A percentile compares a stretch with the other conserved stretches of the same genome.
These are phyloP conservation scores for Aspergillus sp. DNA, from an alignment of 2,329 filamentous ascomycete species.

Conservation along the genomic window DNA sequence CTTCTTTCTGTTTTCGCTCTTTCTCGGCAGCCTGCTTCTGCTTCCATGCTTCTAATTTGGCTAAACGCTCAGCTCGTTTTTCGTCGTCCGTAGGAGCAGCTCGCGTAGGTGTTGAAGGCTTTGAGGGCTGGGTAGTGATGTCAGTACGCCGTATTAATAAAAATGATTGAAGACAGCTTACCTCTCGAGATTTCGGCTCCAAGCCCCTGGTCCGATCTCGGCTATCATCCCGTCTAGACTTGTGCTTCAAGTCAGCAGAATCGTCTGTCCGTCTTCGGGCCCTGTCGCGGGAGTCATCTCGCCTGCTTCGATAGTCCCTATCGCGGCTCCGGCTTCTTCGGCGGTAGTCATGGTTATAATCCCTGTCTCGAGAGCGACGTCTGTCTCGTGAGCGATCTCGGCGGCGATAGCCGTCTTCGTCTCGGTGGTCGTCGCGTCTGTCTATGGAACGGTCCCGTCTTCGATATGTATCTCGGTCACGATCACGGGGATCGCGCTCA, in stretches of 20 bases:
- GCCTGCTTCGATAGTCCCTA: conserved; percentile 68
- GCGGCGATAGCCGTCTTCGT: conserved; percentile 68
- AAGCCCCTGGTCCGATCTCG: conserved; percentile 60
- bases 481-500: conserved; percentile 55
- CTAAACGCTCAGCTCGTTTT: conserved; percentile 78
- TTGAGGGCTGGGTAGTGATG: conserved; percentile 52
- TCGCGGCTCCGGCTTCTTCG: conserved; percentile 72
- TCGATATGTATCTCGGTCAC: conserved; percentile 63
- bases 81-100: conserved; percentile 68
- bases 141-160: not conserved
- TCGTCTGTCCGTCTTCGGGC: conserved; percentile 67
- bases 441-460: conserved; percentile 71
- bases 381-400: conserved; percentile 69
- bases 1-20: conserved; percentile 72
- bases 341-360: conserved; percentile 62
- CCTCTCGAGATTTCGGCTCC: conserved; percentile 60
- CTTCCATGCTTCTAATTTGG: conserved; percentile 89
- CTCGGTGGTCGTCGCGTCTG: conserved; percentile 50
- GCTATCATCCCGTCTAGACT: conserved; percentile 69
- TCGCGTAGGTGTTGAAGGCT: conserved; percentile 51
- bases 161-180: conserved; percentile 43
- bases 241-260: conserved; percentile 71
- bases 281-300: conserved; percentile 74
- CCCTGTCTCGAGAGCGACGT: conserved; percentile 61
- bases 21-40: conserved; percentile 78